These are phyloP conservation scores for Rauvolfia tetraphylla DNA, from an alignment of 257 asterid species.

Conservation along the genomic window DNA sequence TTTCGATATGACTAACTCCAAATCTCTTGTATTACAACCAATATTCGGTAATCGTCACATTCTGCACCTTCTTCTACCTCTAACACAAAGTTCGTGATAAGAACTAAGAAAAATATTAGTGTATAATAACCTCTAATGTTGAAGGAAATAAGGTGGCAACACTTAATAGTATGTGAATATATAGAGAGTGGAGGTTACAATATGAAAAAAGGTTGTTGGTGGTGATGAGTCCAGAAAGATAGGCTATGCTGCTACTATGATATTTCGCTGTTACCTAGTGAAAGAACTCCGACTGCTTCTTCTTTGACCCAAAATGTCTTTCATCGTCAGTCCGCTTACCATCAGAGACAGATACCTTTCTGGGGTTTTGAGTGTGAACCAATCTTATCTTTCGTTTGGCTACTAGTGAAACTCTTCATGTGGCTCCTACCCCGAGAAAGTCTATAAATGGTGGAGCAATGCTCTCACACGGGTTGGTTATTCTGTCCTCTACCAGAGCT, in stretches of 20 bases:
- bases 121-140: not conserved
- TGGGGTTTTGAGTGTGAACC: slow-evolving; percentile 17
- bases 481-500: slow-evolving; percentile 31
- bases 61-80: too few relatives aligned
- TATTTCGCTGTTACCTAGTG: slow-evolving; percentile 25
- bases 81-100: too few relatives aligned
- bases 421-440: slow-evolving; percentile 91
- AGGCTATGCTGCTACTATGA: slow-evolving; percentile 8
- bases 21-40: too few relatives aligned
- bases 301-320: slow-evolving; percentile 16
- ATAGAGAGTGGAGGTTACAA: slow-evolving; percentile 6
- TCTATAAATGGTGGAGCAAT: slow-evolving; percentile 70
- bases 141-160: not conserved
- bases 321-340: not conserved
- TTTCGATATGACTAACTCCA: not conserved
- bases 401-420: slow-evolving; percentile 21
- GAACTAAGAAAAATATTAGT: too few relatives aligned
- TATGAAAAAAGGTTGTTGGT: slow-evolving; percentile 8
- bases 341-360: slow-evolving; percentile 4
- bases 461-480: slow-evolving; percentile 29
- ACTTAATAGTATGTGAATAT: not conserved
- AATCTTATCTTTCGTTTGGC: slow-evolving; percentile 16
- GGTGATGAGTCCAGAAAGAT: slow-evolving; percentile 21
- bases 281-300: slow-evolving; percentile 28
- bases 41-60: too few relatives aligned